Conservation (phyloP, 768 basidiomycete genomes). For the Serendipita sp. region DNA sequence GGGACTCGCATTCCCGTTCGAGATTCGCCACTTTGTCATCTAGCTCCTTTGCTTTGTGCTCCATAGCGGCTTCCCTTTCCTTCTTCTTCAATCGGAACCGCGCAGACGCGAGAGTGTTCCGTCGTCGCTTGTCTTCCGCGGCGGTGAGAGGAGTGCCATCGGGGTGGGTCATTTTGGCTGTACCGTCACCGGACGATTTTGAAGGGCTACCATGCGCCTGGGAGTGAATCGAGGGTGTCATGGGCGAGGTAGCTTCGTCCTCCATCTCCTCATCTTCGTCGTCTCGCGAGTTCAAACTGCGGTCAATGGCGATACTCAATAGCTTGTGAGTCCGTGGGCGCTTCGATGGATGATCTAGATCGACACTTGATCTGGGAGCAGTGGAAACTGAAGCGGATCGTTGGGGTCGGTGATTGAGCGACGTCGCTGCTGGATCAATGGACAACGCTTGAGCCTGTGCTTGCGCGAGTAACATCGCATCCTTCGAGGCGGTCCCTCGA, state of each 20-base stretch:
- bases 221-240: too few species aligned
- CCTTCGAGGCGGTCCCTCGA: background rate
- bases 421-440: background rate
- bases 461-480: background rate
- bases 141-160: constrained; percentile 27
- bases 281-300: constrained; percentile 13
- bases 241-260: constrained; percentile 11
- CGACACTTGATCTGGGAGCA: too few species aligned
- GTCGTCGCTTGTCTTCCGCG: constrained; percentile 79
- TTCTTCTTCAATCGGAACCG: constrained; percentile 94
- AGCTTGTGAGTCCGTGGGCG: background rate
- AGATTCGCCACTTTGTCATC: constrained; percentile 63
- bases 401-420: background rate
- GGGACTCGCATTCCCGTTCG: constrained; percentile 80
- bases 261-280: constrained; percentile 15
- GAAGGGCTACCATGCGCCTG: too few species aligned
- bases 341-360: background rate
- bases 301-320: constrained; percentile 2
- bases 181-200: too few species aligned
- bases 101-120: constrained; percentile 86
- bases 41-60: constrained; percentile 71
- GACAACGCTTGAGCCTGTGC: background rate
- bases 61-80: constrained; percentile 81
- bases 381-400: background rate
- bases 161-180: constrained; percentile 8